Percentiles rank a stretch among this genome's conserved stretches.
Evolutionary conservation across 2,329 filamentous ascomycete species (phyloP).

Genomic region (Orbilia blumenaviensis): DNA sequence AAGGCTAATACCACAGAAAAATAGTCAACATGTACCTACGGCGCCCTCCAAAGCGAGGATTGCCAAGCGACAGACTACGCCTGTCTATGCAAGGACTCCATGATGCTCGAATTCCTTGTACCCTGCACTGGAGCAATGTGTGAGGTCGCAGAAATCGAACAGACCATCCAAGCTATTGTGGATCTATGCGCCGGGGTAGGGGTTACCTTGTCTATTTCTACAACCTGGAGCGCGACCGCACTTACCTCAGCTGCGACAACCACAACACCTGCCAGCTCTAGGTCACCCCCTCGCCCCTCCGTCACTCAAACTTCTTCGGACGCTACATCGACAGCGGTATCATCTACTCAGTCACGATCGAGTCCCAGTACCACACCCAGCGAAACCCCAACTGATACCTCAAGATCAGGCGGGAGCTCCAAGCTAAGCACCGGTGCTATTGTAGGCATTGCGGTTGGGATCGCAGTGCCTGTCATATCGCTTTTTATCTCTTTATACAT

Average conservation of each 20-base stretch:
- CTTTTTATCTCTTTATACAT: neutral
- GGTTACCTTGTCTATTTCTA: neutral
- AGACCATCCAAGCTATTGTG: neutral
- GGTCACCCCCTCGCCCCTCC: neutral
- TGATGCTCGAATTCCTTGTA: neutral
- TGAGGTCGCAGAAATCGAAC: neutral
- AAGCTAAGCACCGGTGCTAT: neutral
- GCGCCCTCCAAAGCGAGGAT: neutral
- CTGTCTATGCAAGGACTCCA: neutral
- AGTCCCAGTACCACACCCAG: neutral
- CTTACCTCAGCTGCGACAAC: neutral
- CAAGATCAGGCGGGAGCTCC: neutral
- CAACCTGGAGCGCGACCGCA: neutral
- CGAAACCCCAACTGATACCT: neutral
- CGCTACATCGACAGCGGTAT: neutral
- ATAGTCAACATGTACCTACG: neutral
- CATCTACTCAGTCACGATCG: neutral
- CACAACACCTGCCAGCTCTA: neutral
- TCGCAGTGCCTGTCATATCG: neutral
- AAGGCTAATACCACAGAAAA: neutral
- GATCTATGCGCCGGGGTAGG: neutral
- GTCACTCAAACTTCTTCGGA: neutral
- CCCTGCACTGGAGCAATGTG: neutral
- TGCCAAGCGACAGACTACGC: neutral
- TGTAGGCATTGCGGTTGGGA: neutral